Base-by-base conservation (phyloP, 2,329 filamentous ascomycete species). In the Blastomyces parvus region DNA sequence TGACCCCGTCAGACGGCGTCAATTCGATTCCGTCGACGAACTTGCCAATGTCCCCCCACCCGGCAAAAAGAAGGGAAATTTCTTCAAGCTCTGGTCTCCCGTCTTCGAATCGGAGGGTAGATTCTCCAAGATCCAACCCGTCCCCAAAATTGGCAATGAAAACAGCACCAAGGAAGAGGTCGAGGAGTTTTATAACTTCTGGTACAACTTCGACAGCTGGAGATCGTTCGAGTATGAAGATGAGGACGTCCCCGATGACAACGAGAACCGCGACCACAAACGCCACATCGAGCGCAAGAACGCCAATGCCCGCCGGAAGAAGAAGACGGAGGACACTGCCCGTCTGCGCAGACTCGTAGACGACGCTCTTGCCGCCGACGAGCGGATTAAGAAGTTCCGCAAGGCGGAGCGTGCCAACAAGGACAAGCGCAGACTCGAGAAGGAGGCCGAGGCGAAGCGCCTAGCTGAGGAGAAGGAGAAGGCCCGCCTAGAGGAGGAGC, bases 141-240 rank as follows among this genome's bases (percentile, higher is more conserved):
- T 97, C 2, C 95, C 94, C 6, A 80, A 83, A 70, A 87, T 99
- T 64, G 94, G 94, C 66, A 84, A 90, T 73, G 90, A 90, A 68
- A 88, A 95, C 69, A 88, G 89, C 73, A 85, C 85, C 71, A 90
- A 92, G 79, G 90, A 95, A 74, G 88, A 96, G 9, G 94, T 99
- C 57, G 92, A 97, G 74, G 82, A 83, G 62, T 99, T 99, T 79
- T 99, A 99, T 85, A 96, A 99, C 84, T 99, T 97, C 83, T 99
- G 90, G 88, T 99, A 97, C 84, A 95, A 93, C 84, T 96, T 99
- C 72, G 94, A 99, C 83, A 94, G 89, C 77, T 99, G 94, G 94
- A 85, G 94, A 66, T 87, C 89, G 2, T 99, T 99, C 73, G 94
- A 99, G 81, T 99, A 99, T 79, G 89, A 96, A 64, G 94, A 99